Percentiles rank a stretch among this genome's conserved stretches.
phyloP scores from a whole-genome alignment of 1,139 yeast genomes.

The Saccharomyces hybrid region DNA sequence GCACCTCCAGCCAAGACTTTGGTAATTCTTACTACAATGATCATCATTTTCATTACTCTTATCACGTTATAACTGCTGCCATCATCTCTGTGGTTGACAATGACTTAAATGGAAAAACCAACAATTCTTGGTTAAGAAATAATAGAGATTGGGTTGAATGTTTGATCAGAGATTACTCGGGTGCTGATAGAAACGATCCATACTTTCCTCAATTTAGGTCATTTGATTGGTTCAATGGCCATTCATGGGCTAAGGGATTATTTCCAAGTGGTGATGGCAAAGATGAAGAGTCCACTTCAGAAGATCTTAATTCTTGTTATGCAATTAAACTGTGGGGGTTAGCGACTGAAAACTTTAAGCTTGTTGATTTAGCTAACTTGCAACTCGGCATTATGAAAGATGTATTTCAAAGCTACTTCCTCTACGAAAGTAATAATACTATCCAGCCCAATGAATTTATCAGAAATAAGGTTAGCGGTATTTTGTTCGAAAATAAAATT shows the following conservation, averaged over 20 bases:
- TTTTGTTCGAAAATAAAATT: slow-evolving; percentile 75
- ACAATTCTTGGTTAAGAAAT: slow-evolving; percentile 43
- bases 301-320: slow-evolving; percentile 67
- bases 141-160: slow-evolving; percentile 52
- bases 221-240: slow-evolving; percentile 75
- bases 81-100: slow-evolving; percentile 50
- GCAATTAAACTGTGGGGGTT: slow-evolving; percentile 66
- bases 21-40: slow-evolving; percentile 75
- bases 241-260: slow-evolving; percentile 75
- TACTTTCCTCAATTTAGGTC: slow-evolving; percentile 70
- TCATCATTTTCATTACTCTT: slow-evolving; percentile 78
- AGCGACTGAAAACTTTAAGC: slow-evolving; percentile 44
- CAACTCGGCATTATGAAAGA: slow-evolving; percentile 54
- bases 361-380: slow-evolving; percentile 51
- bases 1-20: slow-evolving; percentile 49
- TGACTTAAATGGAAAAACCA: slow-evolving; percentile 19
- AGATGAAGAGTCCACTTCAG: slow-evolving; percentile 71
- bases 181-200: slow-evolving; percentile 47
- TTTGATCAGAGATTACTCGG: slow-evolving; percentile 62
- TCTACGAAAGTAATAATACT: slow-evolving; percentile 43
- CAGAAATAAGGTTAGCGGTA: slow-evolving; percentile 67
- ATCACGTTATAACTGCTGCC: slow-evolving; percentile 69
- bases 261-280: slow-evolving; percentile 71
- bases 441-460: slow-evolving; percentile 48
- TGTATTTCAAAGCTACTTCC: slow-evolving; percentile 56